Evolutionary conservation across 768 basidiomycete genomes (phyloP), one percentile per base, ranked within the genome.

Genomic region (Rhodocollybia butyracea): DNA sequence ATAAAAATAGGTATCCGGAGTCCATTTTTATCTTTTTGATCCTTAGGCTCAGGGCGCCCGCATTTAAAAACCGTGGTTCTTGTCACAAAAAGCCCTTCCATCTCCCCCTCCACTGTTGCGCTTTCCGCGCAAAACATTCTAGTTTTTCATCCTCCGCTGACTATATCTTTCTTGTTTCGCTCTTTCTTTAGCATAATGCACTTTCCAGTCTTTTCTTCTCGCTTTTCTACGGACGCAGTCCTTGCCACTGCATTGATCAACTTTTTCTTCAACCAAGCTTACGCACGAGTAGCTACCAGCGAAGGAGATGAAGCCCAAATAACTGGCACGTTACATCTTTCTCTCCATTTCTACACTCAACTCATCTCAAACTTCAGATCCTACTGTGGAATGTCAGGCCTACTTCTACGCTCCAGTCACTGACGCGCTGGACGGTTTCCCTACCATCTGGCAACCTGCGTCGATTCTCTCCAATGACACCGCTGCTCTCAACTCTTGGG

Each of bases 381-480:
- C 70, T 2, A 64, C 57, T 36, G 30, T 41, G 30, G 80, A 81
- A 55, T 84, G 82, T 58, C 59, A 69, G 2, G 59, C 70, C 0
- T 82, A 84, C 63, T 63, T 61, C 53, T 76, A 80, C 51, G 57
- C 70, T 2, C 73, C 72, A 0, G 68, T 77, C 4, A 46, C 2
- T 29, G 64, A 1, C 51, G 67, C 11, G 65, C 69, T 2, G 17
- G 72, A 13, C 0, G 60, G 70, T 3, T 83, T 81, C 63, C 82
- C 82, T 3, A 11, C 71, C 4, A 64, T 76, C 27, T 81, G 80
- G 78, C 60, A 69, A n/a, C 61, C 68, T 0, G 80, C 81, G 1
- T 61, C 60, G 2, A 78, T 84, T 59, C 26, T 82, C 2, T 30
- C 70, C 2, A 70, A 57, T 22, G 82, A 83, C 57, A 64, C 65